Base-by-base conservation (phyloP, 2,329 filamentous ascomycete genomes). In the Setomelanomma holmii region DNA sequence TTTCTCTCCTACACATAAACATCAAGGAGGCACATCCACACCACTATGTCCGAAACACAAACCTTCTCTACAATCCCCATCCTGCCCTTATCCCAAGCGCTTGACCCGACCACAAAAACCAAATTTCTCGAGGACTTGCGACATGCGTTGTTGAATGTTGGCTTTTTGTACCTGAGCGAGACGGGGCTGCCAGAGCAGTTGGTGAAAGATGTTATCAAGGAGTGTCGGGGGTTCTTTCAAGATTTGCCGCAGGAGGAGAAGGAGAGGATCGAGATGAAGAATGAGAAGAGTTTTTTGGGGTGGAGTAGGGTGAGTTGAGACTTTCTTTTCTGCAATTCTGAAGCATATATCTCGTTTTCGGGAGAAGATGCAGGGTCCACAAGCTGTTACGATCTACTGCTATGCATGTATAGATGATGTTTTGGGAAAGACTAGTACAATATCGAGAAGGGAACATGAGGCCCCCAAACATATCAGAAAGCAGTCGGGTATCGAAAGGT, bases 81-180 rank as follows among this genome's bases (percentile, higher is more conserved):
- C 45, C 82, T 96, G 30, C 89, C 93, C 70, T 82, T 96, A 53
- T 84, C 88, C 12, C 78, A 84, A 19, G 88, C 90, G 34, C 78
- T 80, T 58, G 76, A 86, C 61, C 80, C 84, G 16, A 87, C 78
- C 4, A 92, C 89, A 0, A 96, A 95, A 75, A 83, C 89, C 2
- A 78, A 77, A 24, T 95, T 96, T 65, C 82, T 96, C 0, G 74
- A 78, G 1, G 80, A 90, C 47, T 81, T 96, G 24, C 88, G 89
- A 14, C 80, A 89, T 73, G 90, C 90, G 0, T 78, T 96, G 24
- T 84, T 96, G 65, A 89, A 93, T 71, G 89, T 96, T n/a, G 91
- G 91, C 1, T 96, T 96, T 67, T 74, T 96, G 19, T 96, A 96
- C 68, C 83, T 96, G 55, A 88, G 87, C 68, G 92, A 96, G 67